Evolutionary conservation across 169 alveolate species (phyloP).

Genomic region (Eimeria zaria): DNA sequence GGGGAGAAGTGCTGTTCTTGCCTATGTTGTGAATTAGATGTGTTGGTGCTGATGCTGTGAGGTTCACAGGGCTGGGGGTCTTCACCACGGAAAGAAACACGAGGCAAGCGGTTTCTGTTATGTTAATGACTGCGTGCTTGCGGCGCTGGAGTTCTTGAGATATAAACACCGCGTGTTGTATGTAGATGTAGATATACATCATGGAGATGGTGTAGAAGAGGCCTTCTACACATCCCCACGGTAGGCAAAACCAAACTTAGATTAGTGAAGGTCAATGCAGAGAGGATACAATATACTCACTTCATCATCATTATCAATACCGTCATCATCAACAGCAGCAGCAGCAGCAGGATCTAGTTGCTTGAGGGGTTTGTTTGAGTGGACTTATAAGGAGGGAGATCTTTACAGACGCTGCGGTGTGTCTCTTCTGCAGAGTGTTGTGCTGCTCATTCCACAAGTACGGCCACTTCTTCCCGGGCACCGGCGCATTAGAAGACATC

Average conservation of each 20-base stretch:
- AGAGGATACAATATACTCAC: no score
- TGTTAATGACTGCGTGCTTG: conserved; percentile 99
- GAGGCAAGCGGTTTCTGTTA: conserved; percentile 99
- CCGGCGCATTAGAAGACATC: conserved; percentile 98
- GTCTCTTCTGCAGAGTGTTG: conserved; percentile 95
- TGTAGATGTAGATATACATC: conserved; percentile 99
- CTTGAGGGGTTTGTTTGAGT: no score
- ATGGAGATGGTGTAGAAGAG: conserved; percentile 99
- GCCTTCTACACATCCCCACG: conserved; percentile 96
- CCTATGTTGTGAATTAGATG: no score
- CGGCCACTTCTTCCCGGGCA: conserved; percentile 99
- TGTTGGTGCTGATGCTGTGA: not conserved
- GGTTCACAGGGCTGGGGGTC: conserved; percentile 98
- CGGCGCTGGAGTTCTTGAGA: conserved; percentile 98
- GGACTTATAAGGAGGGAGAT: no score
- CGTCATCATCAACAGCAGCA: no score
- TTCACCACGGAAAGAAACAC: conserved; percentile 98
- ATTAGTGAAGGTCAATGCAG: no score
- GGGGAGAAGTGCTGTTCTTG: not conserved
- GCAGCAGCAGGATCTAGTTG: no score
- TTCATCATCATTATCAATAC: not conserved
- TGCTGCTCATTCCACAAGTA: conserved; percentile 99
- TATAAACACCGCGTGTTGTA: conserved; percentile 97
- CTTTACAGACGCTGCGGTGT: no score
- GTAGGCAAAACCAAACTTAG: not conserved